Evolutionary conservation across 306 rosid species (phyloP).

Genomic region (Quillaja saponaria): DNA sequence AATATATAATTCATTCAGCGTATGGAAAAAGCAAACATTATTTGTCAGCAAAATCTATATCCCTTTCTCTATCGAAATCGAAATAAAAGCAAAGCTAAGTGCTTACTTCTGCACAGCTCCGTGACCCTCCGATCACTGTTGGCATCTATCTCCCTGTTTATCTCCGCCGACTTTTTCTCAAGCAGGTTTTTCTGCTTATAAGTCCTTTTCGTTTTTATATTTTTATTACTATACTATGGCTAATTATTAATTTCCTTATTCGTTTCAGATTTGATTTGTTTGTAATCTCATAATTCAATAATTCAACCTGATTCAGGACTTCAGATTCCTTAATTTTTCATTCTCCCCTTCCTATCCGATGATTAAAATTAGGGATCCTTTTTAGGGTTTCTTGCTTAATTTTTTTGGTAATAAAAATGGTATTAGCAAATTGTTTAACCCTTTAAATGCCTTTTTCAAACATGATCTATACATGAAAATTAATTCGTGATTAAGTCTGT

Average conservation of each 20-base stretch:
- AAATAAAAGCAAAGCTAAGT: constrained; percentile 13
- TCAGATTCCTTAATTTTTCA: constrained; percentile 5
- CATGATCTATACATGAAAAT: not conserved
- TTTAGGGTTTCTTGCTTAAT: constrained; percentile 33
- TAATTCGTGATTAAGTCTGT: not conserved
- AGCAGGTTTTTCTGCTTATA: constrained; percentile 31
- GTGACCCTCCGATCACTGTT: constrained; percentile 11
- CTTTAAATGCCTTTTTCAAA: not conserved
- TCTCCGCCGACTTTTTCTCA: constrained; percentile 20
- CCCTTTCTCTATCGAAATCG: constrained; percentile 6
- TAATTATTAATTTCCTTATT: not conserved
- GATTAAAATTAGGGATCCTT: too few relatives aligned
- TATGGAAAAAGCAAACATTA: constrained; percentile 39
- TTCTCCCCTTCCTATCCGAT: not conserved
- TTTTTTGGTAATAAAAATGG: not conserved
- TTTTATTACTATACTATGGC: not conserved
- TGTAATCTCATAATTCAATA: not conserved
- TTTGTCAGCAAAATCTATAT: not conserved
- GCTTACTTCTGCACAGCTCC: constrained; percentile 9
- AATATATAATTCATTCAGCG: constrained; percentile 29
- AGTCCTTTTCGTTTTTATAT: not conserved
- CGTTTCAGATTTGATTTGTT: constrained; percentile 28
- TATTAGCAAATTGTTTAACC: not conserved
- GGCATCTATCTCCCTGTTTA: not conserved
- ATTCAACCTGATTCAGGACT: constrained; percentile 20